Evolutionary conservation across 768 basidiomycete species (phyloP), one percentile per base, ranked within the genome.

Genomic region (Boletus subcaerulescens): DNA sequence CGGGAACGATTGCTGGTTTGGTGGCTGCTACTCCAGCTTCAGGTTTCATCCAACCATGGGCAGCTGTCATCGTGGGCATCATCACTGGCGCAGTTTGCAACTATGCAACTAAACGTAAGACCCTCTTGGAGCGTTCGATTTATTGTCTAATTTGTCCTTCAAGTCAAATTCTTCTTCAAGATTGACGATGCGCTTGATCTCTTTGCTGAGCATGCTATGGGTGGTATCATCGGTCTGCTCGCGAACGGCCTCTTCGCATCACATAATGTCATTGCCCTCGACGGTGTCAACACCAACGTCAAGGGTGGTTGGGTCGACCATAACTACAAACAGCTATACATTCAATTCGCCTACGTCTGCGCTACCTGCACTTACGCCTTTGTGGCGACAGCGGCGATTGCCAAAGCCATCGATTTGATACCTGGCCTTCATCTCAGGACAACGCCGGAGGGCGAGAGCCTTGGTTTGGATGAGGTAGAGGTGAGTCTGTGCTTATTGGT

Each of bases 121-220:
- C 32, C 46, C 6, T 36, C 4, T 18, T 35, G 12, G 31, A 22
- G 15, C 18, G 2, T 13, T 8, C 18, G 18, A 24, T 55, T 42
- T 7, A 5, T 24, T 24, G 13, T 54, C 50, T 72, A 26, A 70
- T 39, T 17, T 24, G 4, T 31, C 15, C 31, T 31, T 18, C 2
- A 59, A 90, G 87, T 87, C 22, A 90, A 91, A 71, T 80, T 80
- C 60, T 64, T 88, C 33, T 57, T 93, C 51, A 72, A 75, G 17
- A 81, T 93, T 51, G 94, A 97, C 66, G 94, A 96, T 65, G 85
- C 92, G 0, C 85, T 97, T 47, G 94, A 98, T 78, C 80, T 94
- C 43, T 95, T 93, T 68, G 93, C 93, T 17, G 86, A 91, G 63
- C 94, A 97, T 75, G 94, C 87, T 36, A 73, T 95, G 40, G 92